Conservation (phyloP, 768 basidiomycete species). For the Amanita inopinata region DNA sequence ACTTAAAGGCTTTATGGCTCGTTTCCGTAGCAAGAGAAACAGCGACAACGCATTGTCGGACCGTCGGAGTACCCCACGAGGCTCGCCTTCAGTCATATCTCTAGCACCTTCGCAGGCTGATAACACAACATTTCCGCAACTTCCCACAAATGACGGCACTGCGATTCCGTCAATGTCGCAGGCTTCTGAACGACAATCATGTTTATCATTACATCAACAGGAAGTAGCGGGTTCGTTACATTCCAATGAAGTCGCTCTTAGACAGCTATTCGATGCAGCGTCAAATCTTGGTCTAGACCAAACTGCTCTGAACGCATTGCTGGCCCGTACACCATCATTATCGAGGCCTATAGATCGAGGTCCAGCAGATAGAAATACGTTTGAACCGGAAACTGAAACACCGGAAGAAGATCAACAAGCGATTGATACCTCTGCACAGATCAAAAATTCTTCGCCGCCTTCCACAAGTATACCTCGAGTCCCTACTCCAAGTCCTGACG, state of each 20-base stretch:
- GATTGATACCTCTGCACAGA: constrained; percentile 11
- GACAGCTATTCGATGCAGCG: constrained; percentile 70
- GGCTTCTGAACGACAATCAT: constrained; percentile 19
- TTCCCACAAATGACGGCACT: constrained; percentile 11
- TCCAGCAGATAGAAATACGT: neutral
- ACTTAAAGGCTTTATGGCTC: constrained; percentile 72
- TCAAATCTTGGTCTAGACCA: constrained; percentile 68
- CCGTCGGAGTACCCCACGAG: constrained; percentile 12
- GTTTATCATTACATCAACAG: constrained; percentile 10
- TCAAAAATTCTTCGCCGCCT: neutral
- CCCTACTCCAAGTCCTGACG: constrained; percentile 17
- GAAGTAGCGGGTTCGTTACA: neutral
- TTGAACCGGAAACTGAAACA: neutral
- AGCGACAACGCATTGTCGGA: constrained; percentile 14
- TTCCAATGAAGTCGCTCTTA: constrained; percentile 27
- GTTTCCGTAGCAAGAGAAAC: constrained; percentile 50
- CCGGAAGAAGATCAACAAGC: neutral
- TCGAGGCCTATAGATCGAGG: constrained; percentile 36
- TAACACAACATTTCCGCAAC: constrained; percentile 5
- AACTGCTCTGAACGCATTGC: constrained; percentile 55
- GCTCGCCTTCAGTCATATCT: constrained; percentile 12
- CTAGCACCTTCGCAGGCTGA: constrained; percentile 12
- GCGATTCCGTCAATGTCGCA: constrained; percentile 24
- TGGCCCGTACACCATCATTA: constrained; percentile 61
- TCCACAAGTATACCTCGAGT: constrained; percentile 18